Base-by-base conservation (phyloP, 805 yeast genomes). In the Cyberlindnera amylophila region DNA sequence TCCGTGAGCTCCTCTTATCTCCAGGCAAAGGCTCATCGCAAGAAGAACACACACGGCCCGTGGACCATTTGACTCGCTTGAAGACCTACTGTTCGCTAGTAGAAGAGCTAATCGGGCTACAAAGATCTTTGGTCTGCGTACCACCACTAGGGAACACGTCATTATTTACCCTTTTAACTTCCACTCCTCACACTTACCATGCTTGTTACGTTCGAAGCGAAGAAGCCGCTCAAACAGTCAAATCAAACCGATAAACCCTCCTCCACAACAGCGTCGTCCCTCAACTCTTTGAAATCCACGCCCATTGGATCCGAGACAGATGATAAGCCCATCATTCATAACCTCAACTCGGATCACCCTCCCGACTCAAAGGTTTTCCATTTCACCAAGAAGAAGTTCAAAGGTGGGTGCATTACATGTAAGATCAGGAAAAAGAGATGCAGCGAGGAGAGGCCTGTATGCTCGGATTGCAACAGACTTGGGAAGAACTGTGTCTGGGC, bases 401-500 rank as follows among this genome's bases (percentile, higher is more conserved):
- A 66, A 50, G 67, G 67, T n/a, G 87, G 88, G 0, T 82, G 89
- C 57, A 60, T 81, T 30, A 81, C 86, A 0, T 82, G 89, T 60
- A 82, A 81, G 53, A 66, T 75, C 29, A 63, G 88, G 33, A 81
- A 81, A 67, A 86, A 84, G 59, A 69, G 88, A 36, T 86, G 95
- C 50, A 82, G 86, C 46, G 93, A 86, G 56, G 70, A 71, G 2
- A 70, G 74, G 39, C 95, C 95, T 2, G 58, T 65, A 13, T 86
- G 95, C 55, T 59, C 71, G 0, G 89, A 85, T 53, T 86, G 95
- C 58, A 46, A 57, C 14, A 64, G 95, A 35, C 66, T 85, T n/a
- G 67, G 74, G 13, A 70, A 83, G 39, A 72, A 70, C 39, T 86
- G 95, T 60, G 72, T 75, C 35, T 86, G 89, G 79, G 88, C 91